Percentiles rank a stretch among this genome's conserved stretches.
These are phyloP conservation scores for Backusella liffmaniae DNA, from an alignment of 192 early-diverging fungal genomes.

Conservation along the genomic window DNA sequence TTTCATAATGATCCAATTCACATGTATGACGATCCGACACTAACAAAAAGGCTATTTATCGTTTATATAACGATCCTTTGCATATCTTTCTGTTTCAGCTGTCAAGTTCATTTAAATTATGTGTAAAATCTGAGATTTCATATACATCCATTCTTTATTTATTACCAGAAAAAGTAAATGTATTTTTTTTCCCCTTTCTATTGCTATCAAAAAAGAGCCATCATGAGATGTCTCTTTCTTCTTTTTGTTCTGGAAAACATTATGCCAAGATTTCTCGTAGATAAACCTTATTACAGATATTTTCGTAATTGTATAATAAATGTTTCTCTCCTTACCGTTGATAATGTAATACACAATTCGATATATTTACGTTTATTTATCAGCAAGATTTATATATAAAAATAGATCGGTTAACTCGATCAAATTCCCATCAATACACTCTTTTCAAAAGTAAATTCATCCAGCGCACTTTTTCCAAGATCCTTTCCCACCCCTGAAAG, in stretches of 20 bases:
- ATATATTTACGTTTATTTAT: not conserved
- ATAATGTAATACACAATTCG: not conserved
- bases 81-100: not conserved
- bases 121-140: not conserved
- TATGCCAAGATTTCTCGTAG: not conserved
- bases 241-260: too few relatives aligned
- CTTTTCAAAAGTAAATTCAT: constrained; percentile 49
- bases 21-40: not conserved
- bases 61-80: not conserved
- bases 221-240: constrained; percentile 76
- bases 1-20: constrained; percentile 4
- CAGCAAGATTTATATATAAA: not conserved
- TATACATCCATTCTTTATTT: too few relatives aligned
- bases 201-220: not conserved
- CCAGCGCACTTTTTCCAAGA: constrained; percentile 50
- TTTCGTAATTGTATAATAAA: not conserved
- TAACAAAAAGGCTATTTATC: not conserved
- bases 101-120: not conserved
- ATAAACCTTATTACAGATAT: not conserved
- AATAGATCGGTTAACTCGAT: too few relatives aligned
- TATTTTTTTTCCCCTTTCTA: not conserved
- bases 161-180: too few relatives aligned
- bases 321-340: not conserved
- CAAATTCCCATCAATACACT: constrained; percentile 26
- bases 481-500: constrained; percentile 61